These are phyloP conservation scores for Mycena maculata DNA, from an alignment of 768 basidiomycete species.

Conservation along the genomic window DNA sequence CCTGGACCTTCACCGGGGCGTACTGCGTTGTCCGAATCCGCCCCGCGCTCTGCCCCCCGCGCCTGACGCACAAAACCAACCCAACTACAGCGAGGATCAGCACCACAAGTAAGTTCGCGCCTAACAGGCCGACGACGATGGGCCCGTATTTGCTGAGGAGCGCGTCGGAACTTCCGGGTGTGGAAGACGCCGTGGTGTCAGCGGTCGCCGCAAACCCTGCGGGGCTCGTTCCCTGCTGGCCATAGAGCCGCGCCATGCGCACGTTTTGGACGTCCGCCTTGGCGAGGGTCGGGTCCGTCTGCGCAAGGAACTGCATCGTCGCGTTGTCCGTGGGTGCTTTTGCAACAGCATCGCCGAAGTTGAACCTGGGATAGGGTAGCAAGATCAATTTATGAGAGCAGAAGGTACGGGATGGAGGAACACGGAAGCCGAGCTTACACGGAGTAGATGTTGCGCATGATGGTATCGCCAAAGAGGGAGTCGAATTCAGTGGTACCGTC, in stretches of 20 bases:
- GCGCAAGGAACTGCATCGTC: not conserved
- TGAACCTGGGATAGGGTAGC: not conserved
- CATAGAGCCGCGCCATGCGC: not conserved
- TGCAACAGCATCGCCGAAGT: not conserved
- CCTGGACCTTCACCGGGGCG: not conserved
- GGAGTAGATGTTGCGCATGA: not conserved
- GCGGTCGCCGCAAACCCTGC: too few relatives aligned
- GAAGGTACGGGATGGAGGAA: too few relatives aligned
- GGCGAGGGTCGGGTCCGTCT: not conserved
- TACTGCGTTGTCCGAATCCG: not conserved
- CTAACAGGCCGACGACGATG: constrained; percentile 1
- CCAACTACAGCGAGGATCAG: not conserved
- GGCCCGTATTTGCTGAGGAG: constrained; percentile 12
- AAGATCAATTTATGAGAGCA: too few relatives aligned
- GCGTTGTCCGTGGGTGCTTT: not conserved
- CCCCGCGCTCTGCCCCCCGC: not conserved
- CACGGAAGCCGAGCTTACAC: not conserved
- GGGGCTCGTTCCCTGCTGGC: too few relatives aligned
- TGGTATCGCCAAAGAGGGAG: not conserved
- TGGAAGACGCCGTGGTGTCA: too few relatives aligned
- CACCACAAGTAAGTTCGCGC: constrained; percentile 3
- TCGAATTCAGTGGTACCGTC: not conserved
- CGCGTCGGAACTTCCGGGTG: too few relatives aligned
- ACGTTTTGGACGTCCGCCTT: not conserved
- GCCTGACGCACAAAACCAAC: not conserved